Conservation (phyloP, 1,139 yeast species). For the Pneumocystis carinii region DNA sequence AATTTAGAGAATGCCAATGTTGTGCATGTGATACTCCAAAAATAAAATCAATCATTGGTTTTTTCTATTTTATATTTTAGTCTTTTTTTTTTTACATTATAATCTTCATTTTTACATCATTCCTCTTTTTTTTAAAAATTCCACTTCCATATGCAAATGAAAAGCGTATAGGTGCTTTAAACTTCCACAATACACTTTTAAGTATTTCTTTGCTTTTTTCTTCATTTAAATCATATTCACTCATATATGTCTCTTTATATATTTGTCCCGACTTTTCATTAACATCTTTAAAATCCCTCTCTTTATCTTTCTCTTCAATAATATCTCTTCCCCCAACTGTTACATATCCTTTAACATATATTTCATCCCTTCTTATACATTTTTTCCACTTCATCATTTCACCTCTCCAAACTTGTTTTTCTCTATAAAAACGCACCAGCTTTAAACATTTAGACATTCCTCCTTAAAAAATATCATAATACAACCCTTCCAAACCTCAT, state of each 20-base stretch:
- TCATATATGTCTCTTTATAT: neutral
- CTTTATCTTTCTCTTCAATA: neutral
- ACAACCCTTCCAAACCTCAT: too few relatives aligned
- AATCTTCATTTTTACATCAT: slow-evolving; percentile 3
- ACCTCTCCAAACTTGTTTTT: too few relatives aligned
- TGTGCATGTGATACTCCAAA: slow-evolving; percentile 61
- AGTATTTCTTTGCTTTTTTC: slow-evolving; percentile 33
- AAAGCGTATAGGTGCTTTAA: slow-evolving; percentile 53
- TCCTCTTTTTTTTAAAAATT: slow-evolving; percentile 56
- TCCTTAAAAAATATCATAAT: too few relatives aligned
- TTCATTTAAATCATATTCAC: slow-evolving; percentile 25
- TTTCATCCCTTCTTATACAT: too few relatives aligned
- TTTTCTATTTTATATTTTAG: slow-evolving; percentile 16
- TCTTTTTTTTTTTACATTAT: neutral
- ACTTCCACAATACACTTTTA: slow-evolving; percentile 37
- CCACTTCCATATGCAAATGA: slow-evolving; percentile 95
- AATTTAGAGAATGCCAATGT: slow-evolving; percentile 61
- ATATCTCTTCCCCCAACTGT: neutral
- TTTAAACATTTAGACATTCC: neutral
- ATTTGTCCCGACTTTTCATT: neutral
- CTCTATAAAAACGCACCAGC: neutral
- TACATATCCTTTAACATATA: too few relatives aligned
- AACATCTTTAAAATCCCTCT: neutral
- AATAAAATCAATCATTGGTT: slow-evolving; percentile 76
- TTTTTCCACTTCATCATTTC: too few relatives aligned